Base-by-base conservation (phyloP, 768 basidiomycete genomes). In the Asterophora lycoperdoides region DNA sequence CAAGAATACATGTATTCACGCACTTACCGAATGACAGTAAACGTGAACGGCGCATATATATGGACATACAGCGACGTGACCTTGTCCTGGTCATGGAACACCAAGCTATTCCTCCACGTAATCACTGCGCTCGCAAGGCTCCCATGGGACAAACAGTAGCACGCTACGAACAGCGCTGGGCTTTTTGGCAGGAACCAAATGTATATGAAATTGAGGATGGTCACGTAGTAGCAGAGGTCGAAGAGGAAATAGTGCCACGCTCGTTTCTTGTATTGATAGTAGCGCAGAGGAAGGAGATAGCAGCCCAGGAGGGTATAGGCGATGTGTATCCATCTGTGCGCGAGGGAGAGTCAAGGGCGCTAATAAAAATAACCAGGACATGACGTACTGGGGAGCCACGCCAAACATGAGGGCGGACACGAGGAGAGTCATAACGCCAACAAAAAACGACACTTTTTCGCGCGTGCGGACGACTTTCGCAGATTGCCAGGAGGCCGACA, bases 51-150 rank as follows among this genome's bases (percentile, higher is more conserved):
- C 0, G 90, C 79, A 61, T 96, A 97, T 48, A 98, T 86, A 63
- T 99, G 96, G 28, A 99, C 81, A 70, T 94, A 98, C 19, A 99
- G 71, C 8, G 89, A 92, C 14, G 90, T 97, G 61, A 97, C 89
- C 67, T 98, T 98, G 66, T 99, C 96, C 47, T 83, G 78, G 60
- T 95, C 93, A 60, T 99, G 96, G 71, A 99, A 99, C 2, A 99
- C 96, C 18, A 99, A 81, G 56, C 91, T 94, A 61, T 99, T 99
- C 52, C 96, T 79, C 96, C 96, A 99, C 8, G 95, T 97, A 57
- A 97, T 90, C 41, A 98, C 93, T 0, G 95, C 94, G 44, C 89
- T 91, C 0, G 91, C 94, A 28, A 96, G 78, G 0, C 89, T 80
- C 0, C 93, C 96, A 62, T 96, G 86, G 0, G 92, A 89, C 19